Evolutionary conservation across 345 rosid genomes (phyloP).

Genomic region (Carallia brachiata): DNA sequence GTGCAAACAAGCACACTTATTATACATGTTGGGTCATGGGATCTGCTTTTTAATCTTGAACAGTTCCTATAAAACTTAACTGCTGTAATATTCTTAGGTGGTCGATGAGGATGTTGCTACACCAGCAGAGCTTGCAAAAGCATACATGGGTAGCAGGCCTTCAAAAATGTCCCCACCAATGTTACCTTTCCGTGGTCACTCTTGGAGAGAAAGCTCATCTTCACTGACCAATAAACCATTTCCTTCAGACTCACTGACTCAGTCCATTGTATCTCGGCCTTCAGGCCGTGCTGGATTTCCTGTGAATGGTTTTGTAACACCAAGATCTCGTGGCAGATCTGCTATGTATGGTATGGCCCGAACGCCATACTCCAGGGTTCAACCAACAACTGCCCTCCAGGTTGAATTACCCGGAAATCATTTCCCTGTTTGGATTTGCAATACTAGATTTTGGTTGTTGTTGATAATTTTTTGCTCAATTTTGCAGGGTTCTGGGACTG

Average conservation of each 20-base stretch:
- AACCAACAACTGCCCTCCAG: slow-evolving; percentile 45
- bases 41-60: neutral
- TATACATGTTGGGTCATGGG: neutral
- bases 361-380: slow-evolving; percentile 75
- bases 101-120: slow-evolving; percentile 63
- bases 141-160: slow-evolving; percentile 89
- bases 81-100: slow-evolving; percentile 47
- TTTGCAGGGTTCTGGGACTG: slow-evolving; percentile 39
- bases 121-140: slow-evolving; percentile 96
- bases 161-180: slow-evolving; percentile 63
- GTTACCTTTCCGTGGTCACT: slow-evolving; percentile 41
- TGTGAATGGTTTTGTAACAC: slow-evolving; percentile 70
- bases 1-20: neutral
- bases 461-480: slow-evolving; percentile 4
- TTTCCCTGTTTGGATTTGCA: neutral
- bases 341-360: slow-evolving; percentile 92
- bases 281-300: slow-evolving; percentile 41
- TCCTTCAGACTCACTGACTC: slow-evolving; percentile 45
- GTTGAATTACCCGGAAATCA: slow-evolving; percentile 33
- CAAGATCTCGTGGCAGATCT: slow-evolving; percentile 80
- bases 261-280: slow-evolving; percentile 50
- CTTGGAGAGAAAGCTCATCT: slow-evolving; percentile 44
- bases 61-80: neutral
- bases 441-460: neutral
- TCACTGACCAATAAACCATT: slow-evolving; percentile 32